A percentile compares a stretch with the other conserved stretches of the same genome.
These are phyloP conservation scores for Calocybe indica DNA, from an alignment of 768 basidiomycete genomes.

Conservation along the genomic window DNA sequence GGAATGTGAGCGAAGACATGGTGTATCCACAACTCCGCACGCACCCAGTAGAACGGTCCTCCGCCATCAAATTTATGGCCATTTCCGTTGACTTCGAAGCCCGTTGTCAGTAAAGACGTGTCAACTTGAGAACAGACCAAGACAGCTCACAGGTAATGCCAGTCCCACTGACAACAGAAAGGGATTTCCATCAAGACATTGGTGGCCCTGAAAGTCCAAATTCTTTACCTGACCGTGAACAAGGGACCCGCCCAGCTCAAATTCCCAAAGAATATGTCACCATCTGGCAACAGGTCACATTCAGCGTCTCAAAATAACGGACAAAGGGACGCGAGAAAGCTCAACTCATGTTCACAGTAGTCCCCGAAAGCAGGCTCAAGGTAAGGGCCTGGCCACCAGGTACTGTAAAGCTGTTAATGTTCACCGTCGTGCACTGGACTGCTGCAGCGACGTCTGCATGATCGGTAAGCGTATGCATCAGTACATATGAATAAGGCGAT, in stretches of 20 bases:
- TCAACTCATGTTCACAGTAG: constrained; percentile 56
- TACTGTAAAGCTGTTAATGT: constrained; percentile 51
- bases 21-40: background rate
- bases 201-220: background rate
- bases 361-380: constrained; percentile 38
- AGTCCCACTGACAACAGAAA: constrained; percentile 28
- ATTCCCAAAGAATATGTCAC: constrained; percentile 53
- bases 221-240: constrained; percentile 40
- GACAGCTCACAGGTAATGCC: constrained; percentile 38
- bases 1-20: background rate
- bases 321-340: constrained; percentile 2
- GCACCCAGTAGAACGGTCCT: constrained; percentile 40
- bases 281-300: constrained; percentile 29
- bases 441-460: constrained; percentile 41
- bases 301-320: background rate
- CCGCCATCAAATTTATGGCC: constrained; percentile 36
- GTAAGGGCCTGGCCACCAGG: constrained; percentile 46
- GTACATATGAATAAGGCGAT: too few relatives aligned
- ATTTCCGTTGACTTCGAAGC: constrained; percentile 30
- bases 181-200: background rate
- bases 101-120: background rate
- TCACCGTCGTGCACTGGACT: constrained; percentile 50
- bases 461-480: too few relatives aligned
- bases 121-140: background rate
- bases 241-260: constrained; percentile 47